phyloP scores from a whole-genome alignment of 495 filamentous ascomycete species.

The Talaromyces nanjingensis region DNA sequence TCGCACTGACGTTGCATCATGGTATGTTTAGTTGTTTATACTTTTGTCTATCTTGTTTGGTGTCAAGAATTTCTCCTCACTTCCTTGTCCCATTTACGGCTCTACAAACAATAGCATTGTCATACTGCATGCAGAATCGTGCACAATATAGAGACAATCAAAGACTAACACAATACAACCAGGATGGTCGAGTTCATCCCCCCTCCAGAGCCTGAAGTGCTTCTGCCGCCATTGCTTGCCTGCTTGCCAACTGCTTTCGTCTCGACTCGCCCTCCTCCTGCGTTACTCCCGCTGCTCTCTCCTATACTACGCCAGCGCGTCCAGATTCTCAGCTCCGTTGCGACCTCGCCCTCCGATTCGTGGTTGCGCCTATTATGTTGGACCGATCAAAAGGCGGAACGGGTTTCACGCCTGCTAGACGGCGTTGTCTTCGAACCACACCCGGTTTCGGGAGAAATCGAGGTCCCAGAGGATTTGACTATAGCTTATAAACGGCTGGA shows the following conservation, averaged over 20 bases:
- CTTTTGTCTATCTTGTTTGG: not conserved
- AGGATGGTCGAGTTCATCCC: slow-evolving; percentile 49
- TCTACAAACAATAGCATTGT: not conserved
- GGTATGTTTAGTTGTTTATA: not conserved
- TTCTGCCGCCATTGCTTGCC: slow-evolving; percentile 73
- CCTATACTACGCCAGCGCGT: slow-evolving; percentile 89
- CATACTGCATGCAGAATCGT: not conserved
- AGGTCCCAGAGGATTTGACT: slow-evolving; percentile 58
- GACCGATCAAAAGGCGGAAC: slow-evolving; percentile 59
- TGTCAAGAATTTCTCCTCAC: not conserved
- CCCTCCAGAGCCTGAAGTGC: slow-evolving; percentile 54
- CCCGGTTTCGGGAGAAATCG: slow-evolving; percentile 87
- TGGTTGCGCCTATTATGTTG: slow-evolving; percentile 93
- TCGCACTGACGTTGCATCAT: slow-evolving; percentile 1
- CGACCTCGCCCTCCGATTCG: slow-evolving; percentile 56
- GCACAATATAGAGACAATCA: not conserved
- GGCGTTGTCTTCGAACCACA: slow-evolving; percentile 74
- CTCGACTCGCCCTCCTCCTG: slow-evolving; percentile 68
- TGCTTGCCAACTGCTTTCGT: slow-evolving; percentile 79
- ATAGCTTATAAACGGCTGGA: slow-evolving; percentile 69
- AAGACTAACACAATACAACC: not conserved
- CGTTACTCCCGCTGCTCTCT: slow-evolving; percentile 73
- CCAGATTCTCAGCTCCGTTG: slow-evolving; percentile 56
- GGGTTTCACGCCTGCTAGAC: slow-evolving; percentile 57
- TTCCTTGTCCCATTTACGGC: not conserved